A percentile compares a stretch with the other conserved stretches of the same genome.
phyloP scores from a whole-genome alignment of 1,284 basidiomycete genomes.

The Flammula alnicola region DNA sequence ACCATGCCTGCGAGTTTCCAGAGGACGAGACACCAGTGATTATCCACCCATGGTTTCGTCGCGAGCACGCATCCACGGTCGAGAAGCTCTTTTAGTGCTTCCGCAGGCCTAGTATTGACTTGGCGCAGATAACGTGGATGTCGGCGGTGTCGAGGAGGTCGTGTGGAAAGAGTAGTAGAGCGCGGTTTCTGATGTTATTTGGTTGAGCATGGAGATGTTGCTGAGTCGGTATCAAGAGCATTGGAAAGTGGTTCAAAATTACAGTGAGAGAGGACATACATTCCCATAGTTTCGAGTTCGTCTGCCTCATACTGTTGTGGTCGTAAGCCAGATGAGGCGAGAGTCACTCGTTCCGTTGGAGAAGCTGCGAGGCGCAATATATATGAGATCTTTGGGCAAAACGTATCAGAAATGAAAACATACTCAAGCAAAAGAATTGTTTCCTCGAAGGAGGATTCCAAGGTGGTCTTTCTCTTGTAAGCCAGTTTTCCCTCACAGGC shows the following conservation, averaged over 20 bases:
- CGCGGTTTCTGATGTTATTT: conserved; percentile 64
- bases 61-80: conserved; percentile 62
- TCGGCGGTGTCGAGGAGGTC: conserved; percentile 29
- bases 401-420: neutral
- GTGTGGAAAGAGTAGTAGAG: conserved; percentile 68
- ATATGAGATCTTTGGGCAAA: no score
- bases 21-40: conserved; percentile 89
- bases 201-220: conserved; percentile 56
- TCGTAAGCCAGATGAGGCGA: conserved; percentile 54
- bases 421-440: conserved; percentile 45
- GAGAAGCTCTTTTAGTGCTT: conserved; percentile 57
- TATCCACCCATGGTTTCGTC: conserved; percentile 83
- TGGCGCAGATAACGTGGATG: conserved; percentile 19
- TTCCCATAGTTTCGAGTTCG: conserved; percentile 60
- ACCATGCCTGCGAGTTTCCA: conserved; percentile 95
- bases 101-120: conserved; percentile 48
- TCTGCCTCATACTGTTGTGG: conserved; percentile 58
- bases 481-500: neutral
- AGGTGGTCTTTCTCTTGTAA: neutral
- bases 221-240: conserved; percentile 38
- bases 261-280: conserved; percentile 51
- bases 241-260: neutral
- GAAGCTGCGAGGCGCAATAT: conserved; percentile 38
- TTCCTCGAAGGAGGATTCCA: conserved; percentile 11
- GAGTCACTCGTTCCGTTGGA: conserved; percentile 44